Conservation (phyloP, 495 filamentous ascomycete genomes). For the Rostrohypoxylon terebratum region DNA sequence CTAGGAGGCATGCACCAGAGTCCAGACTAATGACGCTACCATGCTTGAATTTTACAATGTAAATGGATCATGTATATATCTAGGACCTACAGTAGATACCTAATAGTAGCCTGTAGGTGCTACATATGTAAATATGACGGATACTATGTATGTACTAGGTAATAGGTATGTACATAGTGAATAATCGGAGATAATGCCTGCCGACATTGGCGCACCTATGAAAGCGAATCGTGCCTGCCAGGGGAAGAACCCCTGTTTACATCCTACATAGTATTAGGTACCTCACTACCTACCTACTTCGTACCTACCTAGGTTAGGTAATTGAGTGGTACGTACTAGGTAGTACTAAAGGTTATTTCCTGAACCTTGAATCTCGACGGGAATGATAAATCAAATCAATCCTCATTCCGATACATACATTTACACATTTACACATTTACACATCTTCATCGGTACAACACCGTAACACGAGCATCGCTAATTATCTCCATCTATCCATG, state of each 20-base stretch:
- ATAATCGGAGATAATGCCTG: not conserved
- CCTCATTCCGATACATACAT: slow-evolving; percentile 8
- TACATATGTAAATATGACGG: no score
- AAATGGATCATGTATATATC: no score
- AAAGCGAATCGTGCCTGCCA: not conserved
- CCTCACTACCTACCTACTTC: no score
- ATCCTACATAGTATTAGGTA: no score
- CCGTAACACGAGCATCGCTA: slow-evolving; percentile 11
- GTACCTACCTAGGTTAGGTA: no score
- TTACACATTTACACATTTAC: not conserved
- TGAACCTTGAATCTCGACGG: slow-evolving; percentile 1
- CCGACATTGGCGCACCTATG: slow-evolving; percentile 11
- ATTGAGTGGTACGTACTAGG: no score
- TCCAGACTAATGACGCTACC: slow-evolving; percentile 29
- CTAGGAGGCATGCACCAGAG: slow-evolving; percentile 11
- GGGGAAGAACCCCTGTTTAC: slow-evolving; percentile 15
- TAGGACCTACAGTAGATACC: no score
- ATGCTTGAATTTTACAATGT: no score
- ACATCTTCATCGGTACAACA: not conserved
- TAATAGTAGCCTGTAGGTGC: no score
- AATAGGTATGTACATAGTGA: not conserved
- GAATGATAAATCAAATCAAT: slow-evolving; percentile 35
- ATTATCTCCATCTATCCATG: slow-evolving; percentile 4
- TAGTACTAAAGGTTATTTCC: no score
- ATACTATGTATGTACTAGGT: not conserved